Conservation (phyloP, 2,329 filamentous ascomycete genomes). For the Pseudogymnoascus destructans region DNA sequence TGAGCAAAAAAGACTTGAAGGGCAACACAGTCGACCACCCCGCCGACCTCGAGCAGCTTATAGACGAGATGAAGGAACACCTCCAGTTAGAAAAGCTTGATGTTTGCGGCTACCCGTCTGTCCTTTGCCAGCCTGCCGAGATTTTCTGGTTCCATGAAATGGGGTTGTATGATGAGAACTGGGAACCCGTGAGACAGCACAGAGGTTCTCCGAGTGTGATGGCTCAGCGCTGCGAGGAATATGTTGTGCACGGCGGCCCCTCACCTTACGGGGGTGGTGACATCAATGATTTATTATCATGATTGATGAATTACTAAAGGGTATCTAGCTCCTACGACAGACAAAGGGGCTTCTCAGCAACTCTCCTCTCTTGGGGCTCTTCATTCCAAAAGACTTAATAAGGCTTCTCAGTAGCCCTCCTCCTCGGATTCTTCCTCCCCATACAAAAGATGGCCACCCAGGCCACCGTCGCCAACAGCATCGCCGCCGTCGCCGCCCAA, state of each 20-base stretch:
- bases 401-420: neutral
- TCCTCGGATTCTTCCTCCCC: slow-evolving; percentile 16
- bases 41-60: neutral
- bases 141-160: slow-evolving; percentile 5
- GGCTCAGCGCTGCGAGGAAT: neutral
- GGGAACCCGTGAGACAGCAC: neutral
- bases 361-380: neutral
- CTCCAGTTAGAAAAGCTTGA: slow-evolving; percentile 1
- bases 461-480: slow-evolving; percentile 26
- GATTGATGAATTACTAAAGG: neutral
- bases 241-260: neutral
- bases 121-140: neutral
- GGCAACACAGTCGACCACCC: neutral
- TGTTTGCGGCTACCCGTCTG: neutral
- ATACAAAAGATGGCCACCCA: slow-evolving; percentile 23
- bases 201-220: neutral
- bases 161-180: neutral
- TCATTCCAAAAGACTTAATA: neutral
- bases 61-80: slow-evolving; percentile 2
- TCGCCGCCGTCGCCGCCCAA: slow-evolving; percentile 40
- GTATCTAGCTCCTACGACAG: neutral
- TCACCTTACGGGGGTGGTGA: neutral
- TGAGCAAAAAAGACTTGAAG: neutral
- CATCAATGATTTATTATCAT: neutral
- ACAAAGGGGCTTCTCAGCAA: neutral